Evolutionary conservation across 768 basidiomycete genomes (phyloP).

Genomic region (Chlorophyllum brunneum): DNA sequence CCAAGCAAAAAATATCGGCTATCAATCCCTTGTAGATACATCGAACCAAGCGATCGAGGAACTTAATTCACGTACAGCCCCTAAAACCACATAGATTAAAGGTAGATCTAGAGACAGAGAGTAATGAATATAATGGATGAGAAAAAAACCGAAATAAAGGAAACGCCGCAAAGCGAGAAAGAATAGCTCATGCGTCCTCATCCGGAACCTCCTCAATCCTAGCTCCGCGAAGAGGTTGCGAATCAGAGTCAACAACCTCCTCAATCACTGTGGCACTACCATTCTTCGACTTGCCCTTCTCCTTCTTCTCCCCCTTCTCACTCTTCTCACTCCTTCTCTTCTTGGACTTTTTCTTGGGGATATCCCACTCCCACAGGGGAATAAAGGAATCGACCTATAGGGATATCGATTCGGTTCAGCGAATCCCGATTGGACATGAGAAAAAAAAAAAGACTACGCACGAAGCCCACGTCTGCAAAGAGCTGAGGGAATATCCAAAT

Average conservation of each 20-base stretch:
- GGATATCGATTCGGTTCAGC: slow-evolving; percentile 6
- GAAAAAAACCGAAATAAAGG: slow-evolving; percentile 13
- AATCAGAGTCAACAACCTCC: slow-evolving; percentile 41
- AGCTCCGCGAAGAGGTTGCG: slow-evolving; percentile 38
- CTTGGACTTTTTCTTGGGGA: slow-evolving; percentile 72
- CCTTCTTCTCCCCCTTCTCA: slow-evolving; percentile 53
- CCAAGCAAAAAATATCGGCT: slow-evolving; percentile 33
- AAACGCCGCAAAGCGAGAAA: not conserved
- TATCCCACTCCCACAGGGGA: slow-evolving; percentile 95
- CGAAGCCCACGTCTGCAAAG: slow-evolving; percentile 98
- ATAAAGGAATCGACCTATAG: slow-evolving; percentile 99
- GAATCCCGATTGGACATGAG: not conserved
- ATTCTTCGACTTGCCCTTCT: slow-evolving; percentile 38
- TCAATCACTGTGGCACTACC: slow-evolving; percentile 41
- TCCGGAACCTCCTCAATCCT: slow-evolving; percentile 47
- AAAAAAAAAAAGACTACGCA: slow-evolving; percentile 41
- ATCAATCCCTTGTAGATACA: slow-evolving; percentile 19
- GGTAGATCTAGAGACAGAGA: slow-evolving; percentile 5
- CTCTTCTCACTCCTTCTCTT: slow-evolving; percentile 55
- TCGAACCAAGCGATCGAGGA: slow-evolving; percentile 11
- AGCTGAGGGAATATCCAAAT: slow-evolving; percentile 99
- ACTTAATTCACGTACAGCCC: slow-evolving; percentile 12
- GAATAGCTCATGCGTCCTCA: slow-evolving; percentile 26
- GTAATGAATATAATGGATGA: slow-evolving; percentile 8
- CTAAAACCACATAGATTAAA: slow-evolving; percentile 10